Percentiles rank a stretch among this genome's conserved stretches.
Conservation (phyloP, 1,139 yeast genomes). For the Geotrichum citri-aurantii region DNA sequence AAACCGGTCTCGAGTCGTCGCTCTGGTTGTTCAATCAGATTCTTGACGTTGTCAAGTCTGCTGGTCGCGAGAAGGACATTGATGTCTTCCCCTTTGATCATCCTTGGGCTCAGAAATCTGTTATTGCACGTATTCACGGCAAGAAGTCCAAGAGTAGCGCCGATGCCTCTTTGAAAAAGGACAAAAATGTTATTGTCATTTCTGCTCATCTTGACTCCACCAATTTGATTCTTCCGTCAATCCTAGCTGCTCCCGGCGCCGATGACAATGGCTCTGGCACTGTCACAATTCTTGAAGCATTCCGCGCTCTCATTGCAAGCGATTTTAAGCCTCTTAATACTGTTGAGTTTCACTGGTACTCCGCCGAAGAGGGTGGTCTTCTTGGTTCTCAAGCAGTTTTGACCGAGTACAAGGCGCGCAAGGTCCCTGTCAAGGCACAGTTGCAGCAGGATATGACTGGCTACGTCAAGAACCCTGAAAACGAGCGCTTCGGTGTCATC, state of each 20-base stretch:
- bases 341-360: conserved; percentile 86
- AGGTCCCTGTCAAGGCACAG: conserved; percentile 61
- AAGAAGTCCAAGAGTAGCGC: conserved; percentile 29
- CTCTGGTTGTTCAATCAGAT: conserved; percentile 60
- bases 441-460: conserved; percentile 97
- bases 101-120: conserved; percentile 20
- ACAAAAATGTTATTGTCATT: conserved; percentile 49
- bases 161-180: conserved; percentile 18
- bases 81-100: conserved; percentile 12
- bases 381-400: conserved; percentile 83
- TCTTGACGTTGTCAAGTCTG: conserved; percentile 38
- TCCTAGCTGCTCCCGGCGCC: conserved; percentile 85
- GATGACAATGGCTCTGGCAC: conserved; percentile 95
- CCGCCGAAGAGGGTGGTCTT: conserved; percentile 93
- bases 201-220: conserved; percentile 91
- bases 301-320: conserved; percentile 46
- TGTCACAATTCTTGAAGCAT: conserved; percentile 68
- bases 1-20: conserved; percentile 65
- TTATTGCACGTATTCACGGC: conserved; percentile 46
- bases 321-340: conserved; percentile 63
- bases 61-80: conserved; percentile 34
- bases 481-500: conserved; percentile 49
- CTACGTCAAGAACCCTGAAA: conserved; percentile 60
- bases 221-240: conserved; percentile 62
- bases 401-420: conserved; percentile 30